These are phyloP conservation scores for Sclerotinia subarctica DNA, from an alignment of 2,329 filamentous ascomycete genomes.

Conservation along the genomic window DNA sequence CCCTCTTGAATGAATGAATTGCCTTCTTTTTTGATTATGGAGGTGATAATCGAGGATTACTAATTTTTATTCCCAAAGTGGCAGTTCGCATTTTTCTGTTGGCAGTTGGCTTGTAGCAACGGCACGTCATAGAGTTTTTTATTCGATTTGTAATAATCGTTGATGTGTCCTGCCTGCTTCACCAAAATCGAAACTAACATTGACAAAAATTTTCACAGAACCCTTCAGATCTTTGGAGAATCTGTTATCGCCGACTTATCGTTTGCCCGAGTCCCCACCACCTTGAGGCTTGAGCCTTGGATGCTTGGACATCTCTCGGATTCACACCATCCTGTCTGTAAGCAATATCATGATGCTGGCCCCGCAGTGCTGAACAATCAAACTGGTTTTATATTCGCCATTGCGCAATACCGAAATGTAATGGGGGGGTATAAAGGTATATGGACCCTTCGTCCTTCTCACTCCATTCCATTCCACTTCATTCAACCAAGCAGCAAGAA, in stretches of 20 bases:
- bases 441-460: not conserved
- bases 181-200: too few relatives aligned
- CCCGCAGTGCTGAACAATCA: constrained; percentile 6
- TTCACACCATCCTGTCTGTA: too few relatives aligned
- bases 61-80: not conserved
- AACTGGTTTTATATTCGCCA: not conserved
- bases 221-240: too few relatives aligned
- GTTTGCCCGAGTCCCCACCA: not conserved
- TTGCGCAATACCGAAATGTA: not conserved
- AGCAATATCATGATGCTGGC: not conserved
- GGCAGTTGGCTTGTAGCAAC: too few relatives aligned
- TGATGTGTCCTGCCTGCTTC: too few relatives aligned
- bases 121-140: too few relatives aligned
- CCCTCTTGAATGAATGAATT: not conserved
- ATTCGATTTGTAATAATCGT: too few relatives aligned
- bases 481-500: not conserved
- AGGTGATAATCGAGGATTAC: not conserved
- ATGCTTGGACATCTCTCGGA: too few relatives aligned
- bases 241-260: not conserved
- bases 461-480: not conserved
- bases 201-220: too few relatives aligned
- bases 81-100: not conserved
- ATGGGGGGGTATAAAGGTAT: not conserved
- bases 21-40: too few relatives aligned
- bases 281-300: too few relatives aligned